Base-by-base conservation (phyloP, 208 protist species). In the Leishmania tarentolae region DNA sequence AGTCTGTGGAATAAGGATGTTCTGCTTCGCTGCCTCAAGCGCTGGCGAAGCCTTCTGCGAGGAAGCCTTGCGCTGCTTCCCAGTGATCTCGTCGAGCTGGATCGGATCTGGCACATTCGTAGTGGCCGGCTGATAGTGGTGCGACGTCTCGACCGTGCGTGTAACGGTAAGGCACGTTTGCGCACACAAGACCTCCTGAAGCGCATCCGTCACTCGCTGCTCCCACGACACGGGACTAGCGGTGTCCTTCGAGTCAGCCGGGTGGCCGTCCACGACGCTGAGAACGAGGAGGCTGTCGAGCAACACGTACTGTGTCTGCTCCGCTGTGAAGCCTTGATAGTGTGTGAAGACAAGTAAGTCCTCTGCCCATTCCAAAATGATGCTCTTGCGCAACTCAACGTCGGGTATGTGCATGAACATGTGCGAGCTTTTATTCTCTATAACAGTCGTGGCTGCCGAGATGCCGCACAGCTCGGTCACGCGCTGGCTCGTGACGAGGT, bases 301-400 rank as follows among this genome's bases (percentile, higher is more conserved):
- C 61, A 97, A 81, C 13, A 97, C 73, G 72, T 88, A 93, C 68
- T 90, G 92, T 66, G 86, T 78, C 87, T 97, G 94, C 69, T 84
- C 78, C 8, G 78, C 78, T 11, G 82, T 90, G 78, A 94, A 96
- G 46, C 79, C 85, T 15, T 82, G 79, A 46, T 82, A 79, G 6
- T 78, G 53, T 0, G 88, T 76, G 47, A 95, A 95, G 31, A 86
- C 68, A 35, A 95, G 81, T 9, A 92, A 57, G 31, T 94, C 92
- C 75, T 94, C 89, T 57, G 94, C 92, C 94, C 94, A 97, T 79
- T 95, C 91, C 9, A 92, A 68, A 47, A 97, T 28, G 28, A 86
- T 83, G 44, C 85, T 78, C 50, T 90, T 86, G 35, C 83, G 85
- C 75, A 93, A 84, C 42, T 88, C 85, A 19, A 87, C 87, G 59